phyloP scores from a whole-genome alignment of 768 basidiomycete species.

The Rhodotorula babjevae region DNA sequence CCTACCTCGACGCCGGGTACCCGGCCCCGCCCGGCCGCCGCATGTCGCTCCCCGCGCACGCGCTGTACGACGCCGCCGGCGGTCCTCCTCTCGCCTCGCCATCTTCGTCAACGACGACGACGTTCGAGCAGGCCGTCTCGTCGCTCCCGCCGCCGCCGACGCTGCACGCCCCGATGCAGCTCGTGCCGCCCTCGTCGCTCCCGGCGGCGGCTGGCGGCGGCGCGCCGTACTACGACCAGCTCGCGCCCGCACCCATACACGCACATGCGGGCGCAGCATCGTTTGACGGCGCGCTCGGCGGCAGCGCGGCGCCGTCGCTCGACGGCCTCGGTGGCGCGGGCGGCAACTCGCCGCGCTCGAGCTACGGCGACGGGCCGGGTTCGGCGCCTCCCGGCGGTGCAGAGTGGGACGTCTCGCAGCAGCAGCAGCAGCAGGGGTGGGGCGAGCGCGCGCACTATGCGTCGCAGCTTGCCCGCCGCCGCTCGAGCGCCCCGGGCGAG shows the following conservation, averaged over 20 bases:
- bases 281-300: background rate
- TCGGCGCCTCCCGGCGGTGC: too few species aligned
- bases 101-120: background rate
- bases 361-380: background rate
- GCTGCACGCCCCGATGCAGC: background rate
- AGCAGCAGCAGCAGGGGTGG: background rate
- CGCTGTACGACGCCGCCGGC: background rate
- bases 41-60: constrained; percentile 3
- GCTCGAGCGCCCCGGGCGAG: constrained; percentile 10
- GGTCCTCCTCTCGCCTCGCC: too few species aligned
- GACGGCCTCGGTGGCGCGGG: background rate
- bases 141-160: background rate
- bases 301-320: background rate
- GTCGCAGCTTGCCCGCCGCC: constrained; percentile 1
- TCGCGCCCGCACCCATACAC: background rate
- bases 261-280: background rate
- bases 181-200: background rate
- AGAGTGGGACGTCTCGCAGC: background rate
- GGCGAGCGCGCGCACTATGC: background rate
- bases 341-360: constrained; percentile 12
- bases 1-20: background rate
- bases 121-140: background rate
- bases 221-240: background rate
- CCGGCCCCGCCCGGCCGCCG: background rate
- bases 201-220: background rate